These are phyloP conservation scores for Hypoxylon sp. DNA, from an alignment of 2,329 filamentous ascomycete species.

Conservation along the genomic window DNA sequence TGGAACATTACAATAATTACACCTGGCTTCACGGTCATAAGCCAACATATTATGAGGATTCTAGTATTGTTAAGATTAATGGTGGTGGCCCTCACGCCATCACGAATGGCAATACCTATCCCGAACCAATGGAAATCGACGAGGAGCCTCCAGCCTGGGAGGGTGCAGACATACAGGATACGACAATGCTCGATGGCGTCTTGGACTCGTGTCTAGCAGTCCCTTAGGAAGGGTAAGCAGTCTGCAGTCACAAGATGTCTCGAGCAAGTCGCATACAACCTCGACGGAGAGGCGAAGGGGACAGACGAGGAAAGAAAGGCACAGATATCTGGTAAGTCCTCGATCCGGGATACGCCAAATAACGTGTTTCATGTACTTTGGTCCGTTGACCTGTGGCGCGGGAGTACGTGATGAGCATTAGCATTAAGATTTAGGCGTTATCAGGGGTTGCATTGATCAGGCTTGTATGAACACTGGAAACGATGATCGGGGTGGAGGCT, in stretches of 20 bases:
- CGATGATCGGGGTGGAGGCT: constrained; percentile 14
- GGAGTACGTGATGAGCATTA: constrained; percentile 13
- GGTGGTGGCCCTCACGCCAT: constrained; percentile 46
- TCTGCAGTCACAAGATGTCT: not conserved
- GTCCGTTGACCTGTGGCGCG: constrained; percentile 1
- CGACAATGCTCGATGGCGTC: constrained; percentile 62
- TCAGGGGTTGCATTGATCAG: constrained; percentile 24
- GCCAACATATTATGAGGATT: constrained; percentile 43
- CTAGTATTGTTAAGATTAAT: constrained; percentile 48
- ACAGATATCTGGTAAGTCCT: not conserved
- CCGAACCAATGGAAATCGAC: constrained; percentile 69
- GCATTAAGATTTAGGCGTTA: constrained; percentile 33
- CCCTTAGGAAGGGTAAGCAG: constrained; percentile 34
- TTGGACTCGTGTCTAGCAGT: constrained; percentile 65
- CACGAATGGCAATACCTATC: constrained; percentile 57
- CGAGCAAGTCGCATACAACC: not conserved
- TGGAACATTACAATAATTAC: constrained; percentile 72
- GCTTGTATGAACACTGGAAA: constrained; percentile 30
- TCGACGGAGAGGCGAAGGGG: not conserved
- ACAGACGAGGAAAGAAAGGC: not conserved
- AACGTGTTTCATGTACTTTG: constrained; percentile 3
- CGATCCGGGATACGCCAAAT: too few relatives aligned
- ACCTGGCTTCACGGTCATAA: constrained; percentile 57
- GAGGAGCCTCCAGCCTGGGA: constrained; percentile 65
- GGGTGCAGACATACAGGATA: constrained; percentile 62